Evolutionary conservation across 768 basidiomycete species (phyloP), one percentile per base, ranked within the genome.

Genomic region (Lactifluus piperatus): DNA sequence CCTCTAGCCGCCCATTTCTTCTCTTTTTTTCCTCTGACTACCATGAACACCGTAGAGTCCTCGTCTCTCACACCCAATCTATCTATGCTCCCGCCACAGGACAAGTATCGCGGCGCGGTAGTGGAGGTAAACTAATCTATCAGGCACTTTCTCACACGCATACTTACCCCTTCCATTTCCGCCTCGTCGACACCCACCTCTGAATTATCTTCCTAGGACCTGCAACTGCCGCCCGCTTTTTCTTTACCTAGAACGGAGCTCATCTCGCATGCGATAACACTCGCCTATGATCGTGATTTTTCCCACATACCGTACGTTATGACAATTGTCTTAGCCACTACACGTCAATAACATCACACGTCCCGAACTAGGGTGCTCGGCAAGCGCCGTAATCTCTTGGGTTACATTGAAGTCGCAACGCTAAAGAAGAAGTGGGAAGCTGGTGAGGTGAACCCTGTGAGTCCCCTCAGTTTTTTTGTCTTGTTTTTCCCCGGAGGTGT

Each of bases 251-350:
- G 78, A 11, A 77, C 78, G 58, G 91, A 91, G 67, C 77, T 81
- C 20, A 83, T 94, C 57, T 78, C 81, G 9, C 77, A 80, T 24
- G 93, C 90, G 1, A 81, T 95, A 29, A 91, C 91, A 65, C 79
- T 88, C 26, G 94, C 93, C 0, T 95, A 94, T 66, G 94, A 97
- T 64, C 83, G 92, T 34, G 94, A 97, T 69, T 97, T 94, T 72
- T 92, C 92, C 18, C 86, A 94, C 66, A 85, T 95, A 61, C 94
- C 94, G 94, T 94, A 66, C 67, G 74, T 72, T 24, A 22, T 36
- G 43, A 16, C 36, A 5, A 30, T 13, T n/a, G n/a, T n/a, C n/a
- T n/a, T n/a, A n/a, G 34, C 3, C 34, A 13, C 34, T 22, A 8
- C 22, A 16, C 22, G 11, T 7, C 18, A 8, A 30, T 10, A 1